A percentile compares a stretch with the other conserved stretches of the same genome.
phyloP scores from a whole-genome alignment of 176 grass and related monocot genomes.

The Typha latifolia region DNA sequence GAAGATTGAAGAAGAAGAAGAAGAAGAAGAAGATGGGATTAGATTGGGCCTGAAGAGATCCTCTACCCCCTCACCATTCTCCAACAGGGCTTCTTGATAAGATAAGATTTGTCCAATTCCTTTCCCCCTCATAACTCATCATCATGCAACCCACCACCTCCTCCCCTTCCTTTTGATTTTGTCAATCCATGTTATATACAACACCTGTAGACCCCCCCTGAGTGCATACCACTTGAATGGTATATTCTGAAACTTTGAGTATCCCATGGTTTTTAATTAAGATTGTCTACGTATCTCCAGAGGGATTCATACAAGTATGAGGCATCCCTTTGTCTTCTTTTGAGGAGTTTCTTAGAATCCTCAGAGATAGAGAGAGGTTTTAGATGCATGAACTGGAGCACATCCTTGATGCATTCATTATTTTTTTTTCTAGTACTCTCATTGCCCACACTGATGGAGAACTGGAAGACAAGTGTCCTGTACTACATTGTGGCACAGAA shows the following conservation, averaged over 20 bases:
- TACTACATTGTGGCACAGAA: neutral
- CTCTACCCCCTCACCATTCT: too few species aligned
- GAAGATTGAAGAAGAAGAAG: constrained; percentile 38
- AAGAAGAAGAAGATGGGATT: constrained; percentile 18
- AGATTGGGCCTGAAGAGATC: too few species aligned
- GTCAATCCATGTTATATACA: constrained; percentile 21
- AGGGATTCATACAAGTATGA: constrained; percentile 9
- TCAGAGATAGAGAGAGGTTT: neutral
- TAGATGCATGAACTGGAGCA: neutral
- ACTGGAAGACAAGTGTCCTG: neutral
- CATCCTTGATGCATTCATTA: too few species aligned
- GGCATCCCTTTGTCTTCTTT: neutral
- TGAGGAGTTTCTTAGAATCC: neutral
- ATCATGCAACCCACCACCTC: constrained; percentile 36
- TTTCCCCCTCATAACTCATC: constrained; percentile 35
- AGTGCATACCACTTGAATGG: constrained; percentile 20
- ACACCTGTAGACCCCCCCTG: constrained; percentile 5
- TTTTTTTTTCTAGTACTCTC: too few species aligned
- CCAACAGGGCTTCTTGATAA: too few species aligned
- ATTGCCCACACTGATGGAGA: too few species aligned
- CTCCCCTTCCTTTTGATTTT: constrained; percentile 30
- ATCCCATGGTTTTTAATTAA: constrained; percentile 1
- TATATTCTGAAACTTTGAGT: constrained; percentile 41
- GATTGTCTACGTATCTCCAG: too few species aligned
- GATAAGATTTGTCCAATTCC: too few species aligned